These are phyloP conservation scores for Hymenochaete sp. DNA, from an alignment of 1,284 basidiomycete genomes.

Conservation along the genomic window DNA sequence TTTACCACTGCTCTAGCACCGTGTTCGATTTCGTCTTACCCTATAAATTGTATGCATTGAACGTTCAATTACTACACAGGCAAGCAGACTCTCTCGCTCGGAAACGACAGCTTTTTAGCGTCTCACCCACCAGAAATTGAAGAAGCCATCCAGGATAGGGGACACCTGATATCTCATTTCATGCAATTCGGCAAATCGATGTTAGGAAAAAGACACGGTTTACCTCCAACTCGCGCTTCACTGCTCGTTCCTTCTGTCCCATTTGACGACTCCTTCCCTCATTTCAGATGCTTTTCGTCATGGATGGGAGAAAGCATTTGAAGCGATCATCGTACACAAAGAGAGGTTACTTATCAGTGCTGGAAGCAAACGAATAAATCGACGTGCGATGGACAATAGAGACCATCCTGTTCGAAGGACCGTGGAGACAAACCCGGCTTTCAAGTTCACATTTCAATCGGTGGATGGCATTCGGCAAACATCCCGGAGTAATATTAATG, in stretches of 20 bases:
- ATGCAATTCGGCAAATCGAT: too few relatives aligned
- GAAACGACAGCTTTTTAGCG: too few relatives aligned
- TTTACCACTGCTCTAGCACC: too few relatives aligned
- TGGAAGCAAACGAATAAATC: conserved; percentile 56
- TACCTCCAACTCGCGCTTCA: conserved; percentile 79
- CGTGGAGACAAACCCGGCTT: conserved; percentile 77
- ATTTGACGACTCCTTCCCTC: conserved; percentile 53
- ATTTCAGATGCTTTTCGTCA: conserved; percentile 40
- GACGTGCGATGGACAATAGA: conserved; percentile 86
- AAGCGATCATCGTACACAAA: conserved; percentile 64
- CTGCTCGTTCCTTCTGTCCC: conserved; percentile 86
- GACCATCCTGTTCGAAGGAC: conserved; percentile 94
- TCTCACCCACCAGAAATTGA: too few relatives aligned
- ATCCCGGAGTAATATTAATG: conserved; percentile 87
- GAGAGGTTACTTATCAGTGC: conserved; percentile 70
- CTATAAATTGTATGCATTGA: too few relatives aligned
- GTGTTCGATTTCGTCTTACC: too few relatives aligned
- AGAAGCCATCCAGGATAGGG: too few relatives aligned
- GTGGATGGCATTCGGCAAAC: conserved; percentile 68
- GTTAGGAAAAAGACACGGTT: conserved; percentile 66
- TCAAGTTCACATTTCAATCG: conserved; percentile 90
- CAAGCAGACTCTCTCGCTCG: too few relatives aligned
- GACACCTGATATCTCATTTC: too few relatives aligned
- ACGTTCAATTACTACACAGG: too few relatives aligned
- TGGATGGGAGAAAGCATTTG: conserved; percentile 52